Evolutionary conservation across 73 alveolate genomes (phyloP).

Genomic region (Paramecium octaurelia): DNA sequence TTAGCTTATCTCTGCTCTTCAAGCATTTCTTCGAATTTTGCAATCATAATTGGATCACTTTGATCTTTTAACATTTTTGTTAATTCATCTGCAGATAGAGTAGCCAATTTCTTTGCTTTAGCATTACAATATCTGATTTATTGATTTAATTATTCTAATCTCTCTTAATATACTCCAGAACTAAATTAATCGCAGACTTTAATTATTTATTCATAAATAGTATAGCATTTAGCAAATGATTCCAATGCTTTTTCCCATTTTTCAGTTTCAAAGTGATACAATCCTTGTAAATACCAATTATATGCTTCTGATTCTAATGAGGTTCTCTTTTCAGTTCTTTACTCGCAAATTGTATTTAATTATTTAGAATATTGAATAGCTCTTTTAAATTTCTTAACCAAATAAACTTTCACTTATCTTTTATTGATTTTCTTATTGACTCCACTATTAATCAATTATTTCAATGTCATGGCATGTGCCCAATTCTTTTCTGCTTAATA

Average conservation of each 20-base stretch:
- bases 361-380: not conserved
- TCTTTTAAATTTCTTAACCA: slow-evolving; percentile 20
- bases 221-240: slow-evolving; percentile 27
- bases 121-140: slow-evolving; percentile 47
- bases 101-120: not conserved
- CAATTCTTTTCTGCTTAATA: slow-evolving; percentile 40
- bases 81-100: not conserved
- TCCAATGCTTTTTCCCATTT: slow-evolving; percentile 38
- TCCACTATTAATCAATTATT: slow-evolving; percentile 35
- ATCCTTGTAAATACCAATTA: not conserved
- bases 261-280: slow-evolving; percentile 33
- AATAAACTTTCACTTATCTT: not conserved
- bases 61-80: not conserved
- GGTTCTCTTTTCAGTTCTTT: slow-evolving; percentile 26
- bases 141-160: slow-evolving; percentile 4
- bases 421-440: slow-evolving; percentile 25
- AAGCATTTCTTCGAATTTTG: slow-evolving; percentile 23
- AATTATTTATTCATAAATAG: slow-evolving; percentile 25
- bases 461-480: slow-evolving; percentile 43
- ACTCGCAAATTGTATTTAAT: not conserved
- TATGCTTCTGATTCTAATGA: slow-evolving; percentile 26
- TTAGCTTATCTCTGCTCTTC: slow-evolving; percentile 20
- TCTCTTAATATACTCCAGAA: not conserved
- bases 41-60: slow-evolving; percentile 19
- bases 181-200: slow-evolving; percentile 40